phyloP scores from a whole-genome alignment of 352 stramenopile species.

The Pythium pyrilobum region DNA sequence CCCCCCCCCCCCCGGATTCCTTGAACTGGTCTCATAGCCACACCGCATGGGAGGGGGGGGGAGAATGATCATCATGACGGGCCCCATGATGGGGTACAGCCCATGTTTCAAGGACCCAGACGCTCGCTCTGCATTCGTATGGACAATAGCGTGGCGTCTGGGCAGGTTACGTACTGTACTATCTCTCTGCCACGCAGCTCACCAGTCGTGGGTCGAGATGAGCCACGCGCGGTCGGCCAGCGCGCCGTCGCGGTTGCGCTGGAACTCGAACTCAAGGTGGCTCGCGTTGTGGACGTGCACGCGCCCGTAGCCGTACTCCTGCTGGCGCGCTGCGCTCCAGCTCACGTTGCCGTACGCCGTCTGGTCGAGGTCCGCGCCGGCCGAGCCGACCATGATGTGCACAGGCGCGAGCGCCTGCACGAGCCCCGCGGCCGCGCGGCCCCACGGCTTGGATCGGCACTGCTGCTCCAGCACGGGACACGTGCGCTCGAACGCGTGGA shows the following conservation, averaged over 20 bases:
- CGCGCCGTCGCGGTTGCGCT: constrained; percentile 1
- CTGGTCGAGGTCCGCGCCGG: constrained; percentile 9
- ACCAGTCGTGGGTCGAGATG: constrained; percentile 14
- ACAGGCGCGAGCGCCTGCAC: background rate
- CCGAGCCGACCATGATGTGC: constrained; percentile 3
- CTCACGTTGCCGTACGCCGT: background rate
- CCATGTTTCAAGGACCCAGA: no score
- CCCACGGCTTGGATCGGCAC: constrained; percentile 12
- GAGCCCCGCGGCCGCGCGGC: background rate
- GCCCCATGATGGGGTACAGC: no score
- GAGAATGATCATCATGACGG: no score
- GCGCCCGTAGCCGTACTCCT: constrained; percentile 17
- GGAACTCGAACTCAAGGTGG: constrained; percentile 14
- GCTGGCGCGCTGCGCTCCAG: constrained; percentile 1
- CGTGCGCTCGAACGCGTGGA: constrained; percentile 22
- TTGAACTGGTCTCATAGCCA: no score
- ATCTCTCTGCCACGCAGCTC: no score
- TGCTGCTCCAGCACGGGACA: constrained; percentile 6
- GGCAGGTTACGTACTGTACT: no score
- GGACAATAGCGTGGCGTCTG: no score
- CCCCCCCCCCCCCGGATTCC: no score
- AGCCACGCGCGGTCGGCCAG: constrained; percentile 9
- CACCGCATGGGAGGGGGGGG: no score
- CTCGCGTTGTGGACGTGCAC: constrained; percentile 15
- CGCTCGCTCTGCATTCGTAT: no score